phyloP scores from a whole-genome alignment of 1,139 yeast species.

The Zygosaccharomyces pseudobailii region DNA sequence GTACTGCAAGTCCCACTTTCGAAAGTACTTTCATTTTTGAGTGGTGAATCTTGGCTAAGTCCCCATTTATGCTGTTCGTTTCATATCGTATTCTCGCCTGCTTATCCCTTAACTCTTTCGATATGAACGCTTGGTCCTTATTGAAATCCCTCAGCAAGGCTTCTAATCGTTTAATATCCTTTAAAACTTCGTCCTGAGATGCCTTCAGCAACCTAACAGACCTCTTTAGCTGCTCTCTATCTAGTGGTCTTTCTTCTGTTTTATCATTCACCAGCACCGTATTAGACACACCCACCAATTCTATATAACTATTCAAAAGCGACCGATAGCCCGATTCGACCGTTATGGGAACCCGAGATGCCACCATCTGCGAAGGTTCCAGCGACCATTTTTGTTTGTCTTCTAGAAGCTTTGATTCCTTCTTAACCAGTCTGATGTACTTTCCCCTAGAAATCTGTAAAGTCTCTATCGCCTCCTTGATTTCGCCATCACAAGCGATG shows the following conservation, averaged over 20 bases:
- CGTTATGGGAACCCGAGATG: constrained; percentile 4
- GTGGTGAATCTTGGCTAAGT: constrained; percentile 12
- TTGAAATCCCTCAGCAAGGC: constrained; percentile 19
- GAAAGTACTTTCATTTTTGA: constrained; percentile 15
- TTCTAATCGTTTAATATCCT: constrained; percentile 22
- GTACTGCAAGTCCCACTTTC: constrained; percentile 21
- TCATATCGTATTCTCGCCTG: constrained; percentile 13
- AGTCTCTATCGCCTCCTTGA: constrained; percentile 19
- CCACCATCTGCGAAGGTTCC: background rate
- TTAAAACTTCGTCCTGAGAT: constrained; percentile 13
- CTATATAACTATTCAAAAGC: constrained; percentile 23
- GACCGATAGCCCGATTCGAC: constrained; percentile 19
- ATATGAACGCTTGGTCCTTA: constrained; percentile 24
- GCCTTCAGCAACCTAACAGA: constrained; percentile 15
- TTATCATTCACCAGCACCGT: constrained; percentile 17
- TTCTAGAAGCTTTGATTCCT: constrained; percentile 9
- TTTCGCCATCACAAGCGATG: constrained; percentile 25
- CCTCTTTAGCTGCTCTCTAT: constrained; percentile 1
- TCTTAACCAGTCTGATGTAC: constrained; percentile 12
- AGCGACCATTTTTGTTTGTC: constrained; percentile 17
- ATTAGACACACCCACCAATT: constrained; percentile 23
- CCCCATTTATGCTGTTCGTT: constrained; percentile 12
- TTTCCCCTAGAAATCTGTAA: constrained; percentile 14
- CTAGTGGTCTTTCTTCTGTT: background rate
- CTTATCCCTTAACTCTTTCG: constrained; percentile 19